A percentile compares a stretch with the other conserved stretches of the same genome.
phyloP scores from a whole-genome alignment of 495 filamentous ascomycete genomes.

The Parachaetomium inaequale region DNA sequence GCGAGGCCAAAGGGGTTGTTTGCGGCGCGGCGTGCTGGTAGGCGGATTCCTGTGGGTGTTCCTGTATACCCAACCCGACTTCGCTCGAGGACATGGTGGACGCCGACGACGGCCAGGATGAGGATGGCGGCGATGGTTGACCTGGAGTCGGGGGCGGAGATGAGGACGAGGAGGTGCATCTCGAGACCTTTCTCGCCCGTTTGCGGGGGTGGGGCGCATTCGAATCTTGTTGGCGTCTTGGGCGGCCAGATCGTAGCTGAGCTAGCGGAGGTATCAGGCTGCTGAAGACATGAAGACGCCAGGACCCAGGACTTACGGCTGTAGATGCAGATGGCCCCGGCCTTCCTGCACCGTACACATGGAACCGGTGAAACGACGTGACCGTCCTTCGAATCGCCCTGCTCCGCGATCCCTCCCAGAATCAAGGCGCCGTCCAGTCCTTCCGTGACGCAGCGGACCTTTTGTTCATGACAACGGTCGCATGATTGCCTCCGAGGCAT shows the following conservation, averaged over 20 bases:
- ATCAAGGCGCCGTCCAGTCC: conserved; percentile 5
- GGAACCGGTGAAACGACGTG: conserved; percentile 18
- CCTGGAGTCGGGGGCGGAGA: not conserved
- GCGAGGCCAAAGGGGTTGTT: not conserved
- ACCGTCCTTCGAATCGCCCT: conserved; percentile 4
- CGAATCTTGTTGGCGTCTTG: conserved; percentile 16
- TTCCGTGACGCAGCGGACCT: conserved; percentile 27
- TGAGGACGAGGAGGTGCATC: conserved; percentile 7
- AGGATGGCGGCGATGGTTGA: not conserved
- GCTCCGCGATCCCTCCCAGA: conserved; percentile 14
- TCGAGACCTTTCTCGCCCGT: conserved; percentile 9
- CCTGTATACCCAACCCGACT: not conserved
- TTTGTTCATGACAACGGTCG: conserved; percentile 28
- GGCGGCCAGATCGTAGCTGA: conserved; percentile 26
- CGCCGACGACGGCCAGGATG: not conserved
- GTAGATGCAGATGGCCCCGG: conserved; percentile 23
- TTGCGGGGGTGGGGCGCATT: conserved; percentile 12
- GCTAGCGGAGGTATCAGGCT: conserved; percentile 10
- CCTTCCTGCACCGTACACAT: conserved; percentile 23
- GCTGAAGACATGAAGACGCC: no score
- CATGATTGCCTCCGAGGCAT: conserved; percentile 30
- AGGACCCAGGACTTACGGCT: conserved; percentile 17
- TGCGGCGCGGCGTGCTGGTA: not conserved
- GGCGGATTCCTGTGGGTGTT: not conserved
- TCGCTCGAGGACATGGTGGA: not conserved